These are phyloP conservation scores for Deinandra increscens DNA, from an alignment of 129 eudicot genomes.

Conservation along the genomic window DNA sequence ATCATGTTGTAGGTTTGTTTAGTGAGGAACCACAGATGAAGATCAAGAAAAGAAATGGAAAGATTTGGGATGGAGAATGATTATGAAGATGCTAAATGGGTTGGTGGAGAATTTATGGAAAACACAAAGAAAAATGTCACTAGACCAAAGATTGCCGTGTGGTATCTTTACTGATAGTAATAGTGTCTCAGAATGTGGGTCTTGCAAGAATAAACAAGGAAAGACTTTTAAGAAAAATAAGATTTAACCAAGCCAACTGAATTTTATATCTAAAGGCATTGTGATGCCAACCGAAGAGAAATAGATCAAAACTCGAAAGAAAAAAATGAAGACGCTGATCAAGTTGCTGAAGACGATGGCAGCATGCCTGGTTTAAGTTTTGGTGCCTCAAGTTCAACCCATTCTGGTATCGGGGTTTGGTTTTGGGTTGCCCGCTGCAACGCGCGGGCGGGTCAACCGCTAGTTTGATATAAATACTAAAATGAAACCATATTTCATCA, in stretches of 20 bases:
- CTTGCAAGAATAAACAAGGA: conserved; percentile 42
- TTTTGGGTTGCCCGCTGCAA: too few species aligned
- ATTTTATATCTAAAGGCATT: conserved; percentile 55
- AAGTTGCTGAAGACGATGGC: conserved; percentile 35
- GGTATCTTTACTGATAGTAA: conserved; percentile 70
- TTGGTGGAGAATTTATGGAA: conserved; percentile 64
- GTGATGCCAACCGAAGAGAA: conserved; percentile 61
- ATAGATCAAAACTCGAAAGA: conserved; percentile 44
- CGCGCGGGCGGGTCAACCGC: too few species aligned
- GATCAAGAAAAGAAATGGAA: conserved; percentile 82
- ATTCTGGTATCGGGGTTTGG: conserved; percentile 34
- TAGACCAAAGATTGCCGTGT: conserved; percentile 66
- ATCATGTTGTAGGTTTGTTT: conserved; percentile 18
- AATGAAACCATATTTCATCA: too few species aligned
- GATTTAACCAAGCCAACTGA: conserved; percentile 67
- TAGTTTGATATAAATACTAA: too few species aligned
- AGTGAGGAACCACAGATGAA: conserved; percentile 50
- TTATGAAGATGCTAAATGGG: conserved; percentile 69
- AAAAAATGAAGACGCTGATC: conserved; percentile 31
- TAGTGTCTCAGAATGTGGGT: conserved; percentile 45
- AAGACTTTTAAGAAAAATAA: conserved; percentile 38
- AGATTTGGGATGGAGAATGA: conserved; percentile 80
- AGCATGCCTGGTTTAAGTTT: conserved; percentile 30
- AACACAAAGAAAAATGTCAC: conserved; percentile 48
- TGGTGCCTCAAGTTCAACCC: conserved; percentile 24